Percentiles rank a stretch among this genome's conserved stretches.
phyloP scores from a whole-genome alignment of 1,284 basidiomycete species.

The Leccinum subatratum region DNA sequence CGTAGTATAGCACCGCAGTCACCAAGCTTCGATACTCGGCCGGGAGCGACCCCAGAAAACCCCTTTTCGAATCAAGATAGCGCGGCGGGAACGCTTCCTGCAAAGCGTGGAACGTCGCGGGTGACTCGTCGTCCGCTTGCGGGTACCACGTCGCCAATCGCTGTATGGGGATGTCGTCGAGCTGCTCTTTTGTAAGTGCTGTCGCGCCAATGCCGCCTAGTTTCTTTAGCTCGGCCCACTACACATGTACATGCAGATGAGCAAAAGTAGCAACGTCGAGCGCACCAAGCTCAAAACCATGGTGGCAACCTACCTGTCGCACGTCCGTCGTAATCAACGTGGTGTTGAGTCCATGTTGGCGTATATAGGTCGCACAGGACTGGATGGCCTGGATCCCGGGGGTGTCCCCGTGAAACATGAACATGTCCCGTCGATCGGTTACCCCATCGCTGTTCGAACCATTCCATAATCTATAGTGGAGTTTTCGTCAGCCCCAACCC shows the following conservation, averaged over 20 bases:
- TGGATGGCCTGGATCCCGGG: slow-evolving; percentile 48
- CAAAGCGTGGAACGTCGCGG: slow-evolving; percentile 30
- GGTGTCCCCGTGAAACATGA: slow-evolving; percentile 32
- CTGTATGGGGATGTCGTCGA: slow-evolving; percentile 30
- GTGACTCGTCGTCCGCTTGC: slow-evolving; percentile 18
- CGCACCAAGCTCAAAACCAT: neutral
- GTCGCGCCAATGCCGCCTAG: slow-evolving; percentile 40
- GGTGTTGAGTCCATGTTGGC: slow-evolving; percentile 37
- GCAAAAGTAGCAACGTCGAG: neutral
- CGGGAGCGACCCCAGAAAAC: slow-evolving; percentile 30
- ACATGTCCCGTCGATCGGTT: slow-evolving; percentile 12
- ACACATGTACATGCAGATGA: slow-evolving; percentile 16
- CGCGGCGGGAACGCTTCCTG: slow-evolving; percentile 36
- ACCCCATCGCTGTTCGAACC: slow-evolving; percentile 37
- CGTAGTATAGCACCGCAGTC: slow-evolving; percentile 28
- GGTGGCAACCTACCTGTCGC: slow-evolving; percentile 31
- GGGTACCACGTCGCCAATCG: slow-evolving; percentile 28
- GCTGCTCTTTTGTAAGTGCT: slow-evolving; percentile 36
- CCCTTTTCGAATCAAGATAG: slow-evolving; percentile 21
- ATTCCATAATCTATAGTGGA: slow-evolving; percentile 36
- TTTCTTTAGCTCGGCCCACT: slow-evolving; percentile 38
- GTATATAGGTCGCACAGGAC: slow-evolving; percentile 45
- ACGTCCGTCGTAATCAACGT: slow-evolving; percentile 42
- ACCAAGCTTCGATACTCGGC: slow-evolving; percentile 28
- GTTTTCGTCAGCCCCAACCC: neutral